These are phyloP conservation scores for Pseudopyricularia cyperi DNA, from an alignment of 2,329 filamentous ascomycete species.

Conservation along the genomic window DNA sequence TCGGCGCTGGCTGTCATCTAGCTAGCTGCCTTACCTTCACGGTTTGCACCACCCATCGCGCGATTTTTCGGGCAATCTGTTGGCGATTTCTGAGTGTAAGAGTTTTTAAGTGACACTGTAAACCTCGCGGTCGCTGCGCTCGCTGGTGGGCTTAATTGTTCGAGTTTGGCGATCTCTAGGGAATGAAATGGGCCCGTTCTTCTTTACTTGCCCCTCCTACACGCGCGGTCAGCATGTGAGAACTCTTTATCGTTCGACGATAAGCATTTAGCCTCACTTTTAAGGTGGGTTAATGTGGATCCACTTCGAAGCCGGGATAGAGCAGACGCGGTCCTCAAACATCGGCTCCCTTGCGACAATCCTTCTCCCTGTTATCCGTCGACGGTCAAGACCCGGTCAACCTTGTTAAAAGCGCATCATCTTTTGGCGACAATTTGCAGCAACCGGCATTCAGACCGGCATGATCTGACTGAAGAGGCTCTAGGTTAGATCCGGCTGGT, in stretches of 20 bases:
- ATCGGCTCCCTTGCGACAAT: no score
- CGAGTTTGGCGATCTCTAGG: no score
- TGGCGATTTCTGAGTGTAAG: neutral
- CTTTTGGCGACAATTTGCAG: neutral
- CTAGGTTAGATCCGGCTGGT: conserved; percentile 15
- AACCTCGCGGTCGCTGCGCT: neutral
- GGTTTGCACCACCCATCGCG: conserved; percentile 51
- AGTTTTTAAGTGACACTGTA: neutral
- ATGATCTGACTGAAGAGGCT: conserved; percentile 1
- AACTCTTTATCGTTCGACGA: no score
- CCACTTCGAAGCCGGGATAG: no score
- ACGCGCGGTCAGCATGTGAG: no score
- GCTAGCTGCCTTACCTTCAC: conserved; percentile 39
- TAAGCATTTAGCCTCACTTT: no score
- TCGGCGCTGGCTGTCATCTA: neutral
- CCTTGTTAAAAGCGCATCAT: neutral
- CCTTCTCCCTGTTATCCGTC: neutral
- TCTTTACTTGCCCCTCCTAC: no score
- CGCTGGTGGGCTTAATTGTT: no score
- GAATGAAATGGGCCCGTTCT: no score
- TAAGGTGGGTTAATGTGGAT: no score
- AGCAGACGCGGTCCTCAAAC: no score
- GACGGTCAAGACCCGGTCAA: neutral
- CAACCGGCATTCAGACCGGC: neutral
- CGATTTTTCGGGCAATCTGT: no score